Conservation (phyloP, 2,329 filamentous ascomycete genomes). For the Metarhizium guizhouense region DNA sequence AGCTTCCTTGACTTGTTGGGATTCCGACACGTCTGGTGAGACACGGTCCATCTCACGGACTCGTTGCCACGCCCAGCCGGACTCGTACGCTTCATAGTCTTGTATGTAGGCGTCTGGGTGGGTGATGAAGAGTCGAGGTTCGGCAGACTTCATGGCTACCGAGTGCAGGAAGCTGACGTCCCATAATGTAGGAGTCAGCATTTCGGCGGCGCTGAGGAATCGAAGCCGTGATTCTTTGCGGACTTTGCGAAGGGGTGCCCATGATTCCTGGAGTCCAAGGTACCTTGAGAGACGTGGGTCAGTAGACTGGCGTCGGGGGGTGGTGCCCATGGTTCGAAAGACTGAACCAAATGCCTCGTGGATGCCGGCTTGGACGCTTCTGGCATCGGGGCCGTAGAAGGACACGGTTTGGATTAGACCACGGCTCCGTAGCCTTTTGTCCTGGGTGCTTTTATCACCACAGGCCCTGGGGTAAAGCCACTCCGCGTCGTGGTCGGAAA, state of each 20-base stretch:
- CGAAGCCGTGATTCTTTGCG: slow-evolving; percentile 64
- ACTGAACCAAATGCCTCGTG: slow-evolving; percentile 52
- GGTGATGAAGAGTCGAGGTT: slow-evolving; percentile 65
- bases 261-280: slow-evolving; percentile 55
- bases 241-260: slow-evolving; percentile 70
- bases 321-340: slow-evolving; percentile 34
- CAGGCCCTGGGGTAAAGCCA: slow-evolving; percentile 64
- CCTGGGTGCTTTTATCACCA: slow-evolving; percentile 51
- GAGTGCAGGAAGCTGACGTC: slow-evolving; percentile 60
- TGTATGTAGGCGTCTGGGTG: slow-evolving; percentile 69
- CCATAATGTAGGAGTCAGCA: slow-evolving; percentile 66
- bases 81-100: slow-evolving; percentile 41
- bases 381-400: slow-evolving; percentile 54
- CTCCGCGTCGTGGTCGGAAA: slow-evolving; percentile 37
- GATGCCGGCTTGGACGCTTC: slow-evolving; percentile 58
- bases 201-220: slow-evolving; percentile 62
- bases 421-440: slow-evolving; percentile 64
- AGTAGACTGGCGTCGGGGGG: slow-evolving; percentile 17
- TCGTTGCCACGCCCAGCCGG: slow-evolving; percentile 62
- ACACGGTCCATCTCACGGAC: slow-evolving; percentile 54
- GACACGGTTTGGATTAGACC: slow-evolving; percentile 59
- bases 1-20: slow-evolving; percentile 46
- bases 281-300: slow-evolving; percentile 30
- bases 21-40: slow-evolving; percentile 35
- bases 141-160: slow-evolving; percentile 63